Conservation (phyloP, 1,284 basidiomycete genomes). For the Stereum hirsutum region DNA sequence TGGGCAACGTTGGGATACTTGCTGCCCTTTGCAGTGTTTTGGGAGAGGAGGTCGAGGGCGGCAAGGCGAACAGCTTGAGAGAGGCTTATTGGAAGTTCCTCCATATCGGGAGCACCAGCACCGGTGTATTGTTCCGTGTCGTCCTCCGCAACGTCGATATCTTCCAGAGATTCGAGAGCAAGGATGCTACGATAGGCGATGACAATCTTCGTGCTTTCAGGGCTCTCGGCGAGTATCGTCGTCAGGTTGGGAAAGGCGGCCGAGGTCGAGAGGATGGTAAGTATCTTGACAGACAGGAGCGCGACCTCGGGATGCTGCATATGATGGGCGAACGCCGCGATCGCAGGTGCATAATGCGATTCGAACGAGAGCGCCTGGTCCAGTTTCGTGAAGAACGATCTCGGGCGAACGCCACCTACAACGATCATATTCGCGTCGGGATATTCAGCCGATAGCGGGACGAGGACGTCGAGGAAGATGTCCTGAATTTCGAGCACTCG, state of each 20-base stretch:
- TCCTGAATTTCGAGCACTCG: conserved; percentile 83
- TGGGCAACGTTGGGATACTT: conserved; percentile 85
- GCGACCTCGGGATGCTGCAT: conserved; percentile 67
- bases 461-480: conserved; percentile 82
- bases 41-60: conserved; percentile 82
- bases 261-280: conserved; percentile 58
- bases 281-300: conserved; percentile 74
- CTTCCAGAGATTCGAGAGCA: conserved; percentile 51
- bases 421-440: conserved; percentile 35
- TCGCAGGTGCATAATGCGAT: conserved; percentile 70
- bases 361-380: conserved; percentile 79
- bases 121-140: conserved; percentile 56
- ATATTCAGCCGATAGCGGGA: conserved; percentile 70
- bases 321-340: conserved; percentile 78
- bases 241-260: conserved; percentile 61
- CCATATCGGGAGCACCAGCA: conserved; percentile 54
- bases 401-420: conserved; percentile 43
- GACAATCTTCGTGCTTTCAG: conserved; percentile 81
- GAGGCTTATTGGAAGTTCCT: conserved; percentile 34
- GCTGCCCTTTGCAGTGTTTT: conserved; percentile 58
- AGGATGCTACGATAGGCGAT: conserved; percentile 72
- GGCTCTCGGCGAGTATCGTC: conserved; percentile 74
- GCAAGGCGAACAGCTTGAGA: conserved; percentile 69
- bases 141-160: conserved; percentile 48
- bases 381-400: conserved; percentile 66